Conservation (phyloP, 176 grass and related monocot genomes). For the Cenchrus purpureus region DNA sequence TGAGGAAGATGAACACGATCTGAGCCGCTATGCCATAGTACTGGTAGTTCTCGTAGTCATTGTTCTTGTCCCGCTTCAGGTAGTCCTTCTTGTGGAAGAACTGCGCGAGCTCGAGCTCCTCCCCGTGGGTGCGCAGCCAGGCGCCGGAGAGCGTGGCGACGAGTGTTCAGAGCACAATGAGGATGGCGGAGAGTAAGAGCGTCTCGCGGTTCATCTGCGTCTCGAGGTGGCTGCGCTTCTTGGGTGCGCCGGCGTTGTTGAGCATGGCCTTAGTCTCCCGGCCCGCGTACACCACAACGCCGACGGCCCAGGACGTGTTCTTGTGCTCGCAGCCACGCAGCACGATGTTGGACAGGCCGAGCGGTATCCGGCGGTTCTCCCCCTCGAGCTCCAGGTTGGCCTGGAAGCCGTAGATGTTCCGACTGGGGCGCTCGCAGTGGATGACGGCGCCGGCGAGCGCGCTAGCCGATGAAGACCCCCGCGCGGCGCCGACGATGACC, state of each 20-base stretch:
- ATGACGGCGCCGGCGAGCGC: conserved; percentile 54
- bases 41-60: conserved; percentile 53
- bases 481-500: too few relatives aligned
- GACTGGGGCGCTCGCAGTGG: conserved; percentile 71
- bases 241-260: conserved; percentile 73
- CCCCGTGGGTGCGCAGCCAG: conserved; percentile 60
- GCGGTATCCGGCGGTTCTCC: conserved; percentile 58
- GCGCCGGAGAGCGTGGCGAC: conserved; percentile 64
- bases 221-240: conserved; percentile 81
- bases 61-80: conserved; percentile 16
- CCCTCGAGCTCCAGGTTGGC: conserved; percentile 66
- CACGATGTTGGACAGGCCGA: conserved; percentile 88
- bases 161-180: conserved; percentile 58
- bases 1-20: conserved; percentile 80
- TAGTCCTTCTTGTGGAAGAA: conserved; percentile 88
- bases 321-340: conserved; percentile 92
- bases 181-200: conserved; percentile 67
- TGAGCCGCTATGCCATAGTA: conserved; percentile 82
- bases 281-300: conserved; percentile 86
- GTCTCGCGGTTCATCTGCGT: conserved; percentile 87
- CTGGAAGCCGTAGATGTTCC: conserved; percentile 89
- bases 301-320: conserved; percentile 80
- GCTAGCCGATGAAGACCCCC: too few relatives aligned
- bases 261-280: conserved; percentile 83
- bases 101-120: conserved; percentile 58